Base-by-base conservation (phyloP, 345 rosid species). In the Syzygium aromaticum region DNA sequence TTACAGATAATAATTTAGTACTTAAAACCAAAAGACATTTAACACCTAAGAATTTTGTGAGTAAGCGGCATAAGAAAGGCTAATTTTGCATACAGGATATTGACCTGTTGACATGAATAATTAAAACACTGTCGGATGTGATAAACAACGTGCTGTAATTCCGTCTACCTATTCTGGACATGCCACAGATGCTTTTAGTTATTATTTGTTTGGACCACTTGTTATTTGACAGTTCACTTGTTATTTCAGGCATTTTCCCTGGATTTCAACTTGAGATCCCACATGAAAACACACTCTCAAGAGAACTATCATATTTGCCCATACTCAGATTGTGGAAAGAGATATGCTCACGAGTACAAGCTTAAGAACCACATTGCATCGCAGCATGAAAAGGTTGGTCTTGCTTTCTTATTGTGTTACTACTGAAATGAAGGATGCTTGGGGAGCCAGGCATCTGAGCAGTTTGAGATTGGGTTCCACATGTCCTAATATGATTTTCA, bases 271-370 rank as follows among this genome's bases (percentile, higher is more conserved):
- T 93, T 98, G 92, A 92, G 95, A 86, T 98, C 99, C 61, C 99
- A 96, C 93, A 98, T 96, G 99, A 98, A 96, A 93, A 98, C 99
- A 78, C 99, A 98, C 91, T 96, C 98, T 61, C 99, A 96, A 90
- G 99, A 98, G 91, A 98, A 96, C 89, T 96, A 98, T 90, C 99
- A 98, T 89, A 91, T 95, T 91, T 98, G 99, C 88, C 99, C 99
- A 17, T 95, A 91, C 87, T 88, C 92, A 38, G 99, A 96, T 52
- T 98, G 99, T 92, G 99, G 98, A 88, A 98, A 98, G 96, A 92
- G 99, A 95, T 96, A 96, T 87, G 99, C 99, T 88, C 99, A 98
- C 78, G 99, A 98, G 86, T 98, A 98, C 95, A 96, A 98, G 94
- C 92, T 98, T 23, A 95, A 94, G 91, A 98, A 96, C 92, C 99